A percentile compares a stretch with the other conserved stretches of the same genome.
Evolutionary conservation across 352 stramenopile species (phyloP).

Genomic region (Stephanocyclus meneghinianus): DNA sequence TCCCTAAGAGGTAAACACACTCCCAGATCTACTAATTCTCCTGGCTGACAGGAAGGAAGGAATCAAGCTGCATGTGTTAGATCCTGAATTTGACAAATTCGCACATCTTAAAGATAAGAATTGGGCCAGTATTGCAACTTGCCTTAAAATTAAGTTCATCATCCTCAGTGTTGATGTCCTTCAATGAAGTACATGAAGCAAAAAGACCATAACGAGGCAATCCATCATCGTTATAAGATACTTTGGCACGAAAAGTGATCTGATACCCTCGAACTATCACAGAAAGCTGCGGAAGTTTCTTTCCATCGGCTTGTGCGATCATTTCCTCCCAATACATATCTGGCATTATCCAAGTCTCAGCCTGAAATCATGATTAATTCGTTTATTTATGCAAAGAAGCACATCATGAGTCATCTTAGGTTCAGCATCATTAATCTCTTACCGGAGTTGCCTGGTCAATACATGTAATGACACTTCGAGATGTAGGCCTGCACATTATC

Average conservation of each 20-base stretch:
- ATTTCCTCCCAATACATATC: conserved; percentile 48
- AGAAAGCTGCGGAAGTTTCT: conserved; percentile 30
- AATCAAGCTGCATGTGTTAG: not conserved
- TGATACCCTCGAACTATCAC: conserved; percentile 44
- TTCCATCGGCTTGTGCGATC: conserved; percentile 17
- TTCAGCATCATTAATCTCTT: not conserved
- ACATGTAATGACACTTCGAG: conserved; percentile 29
- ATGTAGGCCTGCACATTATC: conserved; percentile 3
- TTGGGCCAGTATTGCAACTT: not conserved
- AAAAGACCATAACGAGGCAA: conserved; percentile 25
- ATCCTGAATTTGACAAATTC: not conserved
- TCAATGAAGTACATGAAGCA: conserved; percentile 31
- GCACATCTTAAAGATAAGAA: too few species aligned
- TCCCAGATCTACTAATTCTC: conserved; percentile 48
- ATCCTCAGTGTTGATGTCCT: conserved; percentile 2
- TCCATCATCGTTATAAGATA: not conserved
- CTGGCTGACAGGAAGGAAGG: conserved; percentile 29
- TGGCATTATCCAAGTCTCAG: conserved; percentile 47
- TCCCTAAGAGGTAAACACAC: conserved; percentile 30
- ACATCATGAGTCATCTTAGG: not conserved
- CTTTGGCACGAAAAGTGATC: conserved; percentile 34
- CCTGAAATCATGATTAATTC: not conserved
- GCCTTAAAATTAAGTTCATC: conserved; percentile 17
- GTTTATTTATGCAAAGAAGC: not conserved
- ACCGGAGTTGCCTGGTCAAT: conserved; percentile 44